Evolutionary conservation across 2,329 filamentous ascomycete genomes (phyloP).

Genomic region (Cladophialophora yegresii): DNA sequence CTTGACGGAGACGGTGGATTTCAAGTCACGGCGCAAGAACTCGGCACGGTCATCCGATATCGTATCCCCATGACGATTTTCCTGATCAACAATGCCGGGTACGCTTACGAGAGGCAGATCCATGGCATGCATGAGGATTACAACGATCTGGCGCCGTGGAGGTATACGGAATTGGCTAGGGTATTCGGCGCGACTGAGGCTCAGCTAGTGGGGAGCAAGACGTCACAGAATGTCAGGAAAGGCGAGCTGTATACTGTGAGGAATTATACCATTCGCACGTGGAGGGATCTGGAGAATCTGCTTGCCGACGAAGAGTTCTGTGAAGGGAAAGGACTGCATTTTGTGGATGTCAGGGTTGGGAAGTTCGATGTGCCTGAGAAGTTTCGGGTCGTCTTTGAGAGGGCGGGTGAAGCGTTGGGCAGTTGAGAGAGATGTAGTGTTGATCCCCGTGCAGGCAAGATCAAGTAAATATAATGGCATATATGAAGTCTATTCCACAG

Average conservation of each 20-base stretch:
- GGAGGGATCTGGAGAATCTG: constrained; percentile 66
- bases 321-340: constrained; percentile 57
- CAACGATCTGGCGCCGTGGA: constrained; percentile 79
- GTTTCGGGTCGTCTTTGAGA: constrained; percentile 25
- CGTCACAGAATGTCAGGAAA: not conserved
- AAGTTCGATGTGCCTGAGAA: constrained; percentile 70
- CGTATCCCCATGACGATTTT: constrained; percentile 77
- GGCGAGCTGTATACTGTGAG: constrained; percentile 19
- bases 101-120: constrained; percentile 85
- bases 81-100: constrained; percentile 83
- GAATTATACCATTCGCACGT: constrained; percentile 65
- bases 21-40: constrained; percentile 80
- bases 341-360: constrained; percentile 81
- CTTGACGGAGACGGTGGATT: constrained; percentile 89
- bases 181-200: constrained; percentile 65
- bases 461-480: not conserved
- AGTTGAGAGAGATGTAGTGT: not conserved
- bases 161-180: constrained; percentile 67
- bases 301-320: constrained; percentile 65
- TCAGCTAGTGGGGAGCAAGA: not conserved
- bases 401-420: constrained; percentile 27
- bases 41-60: constrained; percentile 76
- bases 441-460: not conserved
- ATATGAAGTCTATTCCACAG: not conserved
- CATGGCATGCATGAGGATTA: constrained; percentile 78